Percentiles rank a stretch among this genome's conserved stretches.
These are phyloP conservation scores for Aegilops sharonensis DNA, from an alignment of 176 grass and related monocot genomes.

Conservation along the genomic window DNA sequence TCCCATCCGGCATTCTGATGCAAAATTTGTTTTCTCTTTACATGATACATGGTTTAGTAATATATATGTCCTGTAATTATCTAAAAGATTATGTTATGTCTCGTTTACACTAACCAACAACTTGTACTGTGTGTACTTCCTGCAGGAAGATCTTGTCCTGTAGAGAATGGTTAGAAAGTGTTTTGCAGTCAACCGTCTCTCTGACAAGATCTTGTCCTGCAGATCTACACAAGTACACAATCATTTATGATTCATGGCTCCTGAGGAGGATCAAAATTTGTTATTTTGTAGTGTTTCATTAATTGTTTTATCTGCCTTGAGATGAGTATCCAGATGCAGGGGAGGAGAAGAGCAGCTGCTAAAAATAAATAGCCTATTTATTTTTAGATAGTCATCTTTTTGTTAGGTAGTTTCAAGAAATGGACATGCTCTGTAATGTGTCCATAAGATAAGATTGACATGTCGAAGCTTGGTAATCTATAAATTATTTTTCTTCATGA, in stretches of 20 bases:
- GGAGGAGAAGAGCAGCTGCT: not conserved
- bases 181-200: not conserved
- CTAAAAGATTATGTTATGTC: not conserved
- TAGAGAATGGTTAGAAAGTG: not conserved
- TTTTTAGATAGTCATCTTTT: too few species aligned
- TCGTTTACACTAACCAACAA: not conserved
- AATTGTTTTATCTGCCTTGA: not conserved
- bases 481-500: too few species aligned
- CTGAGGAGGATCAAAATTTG: not conserved
- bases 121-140: conserved; percentile 18
- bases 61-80: not conserved
- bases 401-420: too few species aligned
- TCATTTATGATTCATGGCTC: not conserved
- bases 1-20: too few species aligned
- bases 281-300: conserved; percentile 1
- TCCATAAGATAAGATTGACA: too few species aligned
- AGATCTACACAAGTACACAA: conserved; percentile 23
- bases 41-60: not conserved
- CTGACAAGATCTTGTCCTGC: conserved; percentile 27
- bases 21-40: too few species aligned
- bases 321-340: conserved; percentile 16
- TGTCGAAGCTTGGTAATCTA: too few species aligned
- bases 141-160: conserved; percentile 14
- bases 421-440: too few species aligned
- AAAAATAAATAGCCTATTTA: not conserved